Evolutionary conservation across 108 stramenopile species (phyloP).

Genomic region (Chaetoceros tenuissimus): DNA sequence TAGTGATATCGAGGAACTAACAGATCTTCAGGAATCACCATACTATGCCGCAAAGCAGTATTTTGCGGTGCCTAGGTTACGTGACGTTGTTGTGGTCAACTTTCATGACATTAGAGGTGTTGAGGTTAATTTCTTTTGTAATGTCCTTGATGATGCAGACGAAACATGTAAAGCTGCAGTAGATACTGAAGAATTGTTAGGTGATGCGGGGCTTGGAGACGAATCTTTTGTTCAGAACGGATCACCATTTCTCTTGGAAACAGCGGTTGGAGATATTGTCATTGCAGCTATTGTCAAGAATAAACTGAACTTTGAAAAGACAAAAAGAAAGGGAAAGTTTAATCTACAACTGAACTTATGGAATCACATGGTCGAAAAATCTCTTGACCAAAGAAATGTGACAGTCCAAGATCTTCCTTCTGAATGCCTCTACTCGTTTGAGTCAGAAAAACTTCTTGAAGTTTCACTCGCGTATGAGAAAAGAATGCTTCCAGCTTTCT

Average conservation of each 20-base stretch:
- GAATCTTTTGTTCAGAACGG: slow-evolving; percentile 2
- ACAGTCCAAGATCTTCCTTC: too few species aligned
- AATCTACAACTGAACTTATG: slow-evolving; percentile 1
- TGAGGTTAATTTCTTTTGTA: slow-evolving; percentile 9
- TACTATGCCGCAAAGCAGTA: slow-evolving; percentile 15
- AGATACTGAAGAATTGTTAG: background rate
- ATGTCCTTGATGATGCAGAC: slow-evolving; percentile 11
- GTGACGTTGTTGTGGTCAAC: slow-evolving; percentile 8
- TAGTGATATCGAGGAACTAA: slow-evolving; percentile 5
- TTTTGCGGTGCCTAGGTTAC: slow-evolving; percentile 4
- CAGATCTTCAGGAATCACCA: slow-evolving; percentile 9
- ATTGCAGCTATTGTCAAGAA: slow-evolving; percentile 1
- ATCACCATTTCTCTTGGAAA: background rate
- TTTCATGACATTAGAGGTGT: slow-evolving; percentile 1
- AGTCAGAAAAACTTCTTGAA: too few species aligned
- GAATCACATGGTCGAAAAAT: slow-evolving; percentile 1
- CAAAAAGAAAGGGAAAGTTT: background rate
- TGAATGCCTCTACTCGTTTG: too few species aligned
- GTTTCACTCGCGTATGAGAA: too few species aligned
- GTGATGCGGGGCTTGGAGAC: background rate
- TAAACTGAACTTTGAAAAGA: background rate
- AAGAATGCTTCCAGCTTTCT: too few species aligned
- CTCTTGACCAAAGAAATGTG: background rate
- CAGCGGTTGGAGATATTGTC: slow-evolving; percentile 7
- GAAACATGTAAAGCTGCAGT: slow-evolving; percentile 10